Evolutionary conservation across 441 rosid genomes (phyloP).

Genomic region (Heliophila coronopifolia): DNA sequence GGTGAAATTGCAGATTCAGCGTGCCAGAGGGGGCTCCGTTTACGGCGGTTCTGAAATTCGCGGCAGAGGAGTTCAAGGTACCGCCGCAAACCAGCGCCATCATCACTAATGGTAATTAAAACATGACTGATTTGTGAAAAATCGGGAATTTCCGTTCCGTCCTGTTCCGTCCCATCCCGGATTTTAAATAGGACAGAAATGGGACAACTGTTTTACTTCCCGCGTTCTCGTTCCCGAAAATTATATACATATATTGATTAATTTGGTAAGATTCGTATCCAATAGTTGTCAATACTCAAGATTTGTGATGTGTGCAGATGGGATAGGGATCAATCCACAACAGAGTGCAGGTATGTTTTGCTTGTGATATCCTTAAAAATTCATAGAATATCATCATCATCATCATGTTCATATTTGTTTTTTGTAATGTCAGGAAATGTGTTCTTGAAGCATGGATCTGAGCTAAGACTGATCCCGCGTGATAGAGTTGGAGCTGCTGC

Average conservation of each 20-base stretch:
- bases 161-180: not conserved
- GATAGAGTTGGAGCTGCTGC: no score
- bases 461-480: no score
- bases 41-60: constrained; percentile 86
- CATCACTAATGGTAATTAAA: constrained; percentile 70
- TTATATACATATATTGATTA: no score
- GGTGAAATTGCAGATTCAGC: constrained; percentile 95
- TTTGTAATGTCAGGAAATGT: no score
- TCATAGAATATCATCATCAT: no score
- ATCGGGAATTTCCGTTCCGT: not conserved
- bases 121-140: not conserved
- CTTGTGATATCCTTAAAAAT: no score
- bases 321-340: constrained; percentile 31
- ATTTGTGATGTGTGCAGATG: constrained; percentile 22
- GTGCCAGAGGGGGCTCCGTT: constrained; percentile 95
- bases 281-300: not conserved
- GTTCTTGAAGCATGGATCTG: no score
- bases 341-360: constrained; percentile 28
- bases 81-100: constrained; percentile 97
- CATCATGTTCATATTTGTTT: no score
- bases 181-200: no score
- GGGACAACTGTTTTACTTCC: not conserved
- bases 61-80: constrained; percentile 94
- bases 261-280: not conserved
- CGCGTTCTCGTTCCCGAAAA: not conserved